Conservation (phyloP, 1,284 basidiomycete species). For the Puccinia horiana region DNA sequence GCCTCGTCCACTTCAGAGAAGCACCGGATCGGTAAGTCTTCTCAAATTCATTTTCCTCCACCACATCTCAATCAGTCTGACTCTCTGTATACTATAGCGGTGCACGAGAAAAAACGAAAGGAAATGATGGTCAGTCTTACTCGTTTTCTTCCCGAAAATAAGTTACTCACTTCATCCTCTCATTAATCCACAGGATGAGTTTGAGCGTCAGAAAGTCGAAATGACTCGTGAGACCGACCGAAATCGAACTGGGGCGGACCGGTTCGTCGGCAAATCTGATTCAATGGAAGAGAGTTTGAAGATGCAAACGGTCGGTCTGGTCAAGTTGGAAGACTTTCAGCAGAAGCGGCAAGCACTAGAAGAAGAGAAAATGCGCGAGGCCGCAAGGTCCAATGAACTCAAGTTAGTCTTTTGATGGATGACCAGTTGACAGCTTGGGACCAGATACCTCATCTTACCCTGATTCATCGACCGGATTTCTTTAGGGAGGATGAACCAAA, state of each 20-base stretch:
- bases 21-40: slow-evolving; percentile 38
- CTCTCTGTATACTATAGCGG: slow-evolving; percentile 20
- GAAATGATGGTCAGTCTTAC: slow-evolving; percentile 66
- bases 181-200: slow-evolving; percentile 67
- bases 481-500: slow-evolving; percentile 67
- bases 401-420: slow-evolving; percentile 21
- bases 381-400: slow-evolving; percentile 64
- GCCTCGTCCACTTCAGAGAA: slow-evolving; percentile 50
- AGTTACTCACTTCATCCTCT: not conserved
- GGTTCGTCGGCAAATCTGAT: slow-evolving; percentile 91
- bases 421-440: not conserved
- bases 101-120: slow-evolving; percentile 69
- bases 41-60: not conserved
- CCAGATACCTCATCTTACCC: not conserved
- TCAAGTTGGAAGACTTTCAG: slow-evolving; percentile 83
- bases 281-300: slow-evolving; percentile 92
- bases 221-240: slow-evolving; percentile 64
- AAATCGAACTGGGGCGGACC: slow-evolving; percentile 64
- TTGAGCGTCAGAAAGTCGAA: slow-evolving; percentile 80
- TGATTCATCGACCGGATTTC: not conserved
- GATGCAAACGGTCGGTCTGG: slow-evolving; percentile 88
- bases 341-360: slow-evolving; percentile 78
- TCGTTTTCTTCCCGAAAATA: not conserved
- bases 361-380: slow-evolving; percentile 85
- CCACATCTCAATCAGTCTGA: not conserved